A percentile compares a stretch with the other conserved stretches of the same genome.
These are phyloP conservation scores for Venustampulla echinocandica DNA, from an alignment of 495 filamentous ascomycete genomes.

Conservation along the genomic window DNA sequence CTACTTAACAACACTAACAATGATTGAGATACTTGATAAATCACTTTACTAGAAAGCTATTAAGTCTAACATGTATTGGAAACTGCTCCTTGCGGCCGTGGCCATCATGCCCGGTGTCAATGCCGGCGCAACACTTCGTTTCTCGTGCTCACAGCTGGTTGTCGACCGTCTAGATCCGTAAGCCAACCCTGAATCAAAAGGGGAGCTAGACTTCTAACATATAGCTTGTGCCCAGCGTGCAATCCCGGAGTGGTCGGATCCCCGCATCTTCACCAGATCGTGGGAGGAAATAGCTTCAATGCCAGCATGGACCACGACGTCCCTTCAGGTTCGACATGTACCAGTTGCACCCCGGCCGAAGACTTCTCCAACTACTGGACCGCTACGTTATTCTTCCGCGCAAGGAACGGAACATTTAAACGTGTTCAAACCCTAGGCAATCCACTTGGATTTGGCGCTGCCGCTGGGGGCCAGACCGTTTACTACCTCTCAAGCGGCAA, in stretches of 20 bases:
- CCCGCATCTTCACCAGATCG: constrained; percentile 34
- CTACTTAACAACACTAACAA: not conserved
- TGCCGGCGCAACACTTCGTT: constrained; percentile 28
- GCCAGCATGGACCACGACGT: constrained; percentile 27
- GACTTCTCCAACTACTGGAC: constrained; percentile 38
- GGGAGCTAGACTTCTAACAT: not conserved
- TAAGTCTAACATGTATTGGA: constrained; percentile 19
- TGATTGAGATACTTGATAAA: not conserved
- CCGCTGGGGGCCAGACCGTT: constrained; percentile 31
- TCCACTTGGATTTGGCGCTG: constrained; percentile 23
- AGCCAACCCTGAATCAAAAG: not conserved
- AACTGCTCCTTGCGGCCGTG: constrained; percentile 23
- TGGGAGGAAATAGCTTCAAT: constrained; percentile 31
- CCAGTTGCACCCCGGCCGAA: constrained; percentile 27
- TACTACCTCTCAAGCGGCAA: constrained; percentile 23
- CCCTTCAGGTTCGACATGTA: constrained; percentile 24
- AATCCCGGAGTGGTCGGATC: constrained; percentile 21
- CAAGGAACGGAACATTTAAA: constrained; percentile 32
- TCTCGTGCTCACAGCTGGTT: constrained; percentile 36
- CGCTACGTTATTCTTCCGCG: constrained; percentile 32
- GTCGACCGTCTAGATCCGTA: constrained; percentile 36
- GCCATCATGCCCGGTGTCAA: constrained; percentile 24
- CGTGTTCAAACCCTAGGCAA: constrained; percentile 34
- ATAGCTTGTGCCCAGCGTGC: constrained; percentile 19
- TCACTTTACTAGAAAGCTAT: not conserved